Conservation (phyloP, 805 yeast genomes). For the Wickerhamomyces queroliae region DNA sequence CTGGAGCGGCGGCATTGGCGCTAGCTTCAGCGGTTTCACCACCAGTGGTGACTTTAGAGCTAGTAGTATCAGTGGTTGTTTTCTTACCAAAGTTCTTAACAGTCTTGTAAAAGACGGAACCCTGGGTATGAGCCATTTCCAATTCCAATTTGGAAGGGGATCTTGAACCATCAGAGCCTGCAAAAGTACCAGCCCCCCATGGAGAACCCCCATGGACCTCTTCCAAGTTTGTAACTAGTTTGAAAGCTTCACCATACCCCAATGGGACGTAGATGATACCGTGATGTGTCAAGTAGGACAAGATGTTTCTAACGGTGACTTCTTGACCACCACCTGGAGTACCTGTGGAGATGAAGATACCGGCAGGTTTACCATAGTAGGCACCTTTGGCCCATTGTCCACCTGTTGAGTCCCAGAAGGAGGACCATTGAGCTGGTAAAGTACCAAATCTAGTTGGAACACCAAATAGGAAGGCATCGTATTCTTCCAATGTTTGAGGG, state of each 20-base stretch:
- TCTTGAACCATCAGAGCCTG: slow-evolving; percentile 75
- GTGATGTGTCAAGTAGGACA: slow-evolving; percentile 64
- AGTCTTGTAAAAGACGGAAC: slow-evolving; percentile 48
- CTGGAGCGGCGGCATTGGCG: slow-evolving; percentile 4
- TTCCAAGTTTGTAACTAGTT: slow-evolving; percentile 46
- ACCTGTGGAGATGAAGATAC: slow-evolving; percentile 66
- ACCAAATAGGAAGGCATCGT: slow-evolving; percentile 83
- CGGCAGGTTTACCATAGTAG: slow-evolving; percentile 67
- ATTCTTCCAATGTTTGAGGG: slow-evolving; percentile 46
- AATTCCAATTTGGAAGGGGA: slow-evolving; percentile 57
- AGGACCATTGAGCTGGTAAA: slow-evolving; percentile 68
- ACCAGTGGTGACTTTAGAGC: background rate
- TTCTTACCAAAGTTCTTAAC: slow-evolving; percentile 22
- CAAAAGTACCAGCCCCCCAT: slow-evolving; percentile 83
- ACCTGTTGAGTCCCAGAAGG: slow-evolving; percentile 77
- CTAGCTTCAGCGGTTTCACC: slow-evolving; percentile 1
- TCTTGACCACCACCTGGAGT: slow-evolving; percentile 80
- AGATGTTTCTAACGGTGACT: slow-evolving; percentile 50
- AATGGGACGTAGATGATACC: slow-evolving; percentile 75
- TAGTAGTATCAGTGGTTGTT: background rate
- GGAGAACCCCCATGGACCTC: slow-evolving; percentile 80
- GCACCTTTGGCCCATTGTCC: slow-evolving; percentile 70
- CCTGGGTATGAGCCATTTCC: slow-evolving; percentile 62
- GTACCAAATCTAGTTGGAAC: slow-evolving; percentile 83
- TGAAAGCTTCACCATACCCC: slow-evolving; percentile 60